A percentile compares a stretch with the other conserved stretches of the same genome.
Conservation (phyloP, 2,329 filamentous ascomycete genomes). For the Diaporthe amygdali region DNA sequence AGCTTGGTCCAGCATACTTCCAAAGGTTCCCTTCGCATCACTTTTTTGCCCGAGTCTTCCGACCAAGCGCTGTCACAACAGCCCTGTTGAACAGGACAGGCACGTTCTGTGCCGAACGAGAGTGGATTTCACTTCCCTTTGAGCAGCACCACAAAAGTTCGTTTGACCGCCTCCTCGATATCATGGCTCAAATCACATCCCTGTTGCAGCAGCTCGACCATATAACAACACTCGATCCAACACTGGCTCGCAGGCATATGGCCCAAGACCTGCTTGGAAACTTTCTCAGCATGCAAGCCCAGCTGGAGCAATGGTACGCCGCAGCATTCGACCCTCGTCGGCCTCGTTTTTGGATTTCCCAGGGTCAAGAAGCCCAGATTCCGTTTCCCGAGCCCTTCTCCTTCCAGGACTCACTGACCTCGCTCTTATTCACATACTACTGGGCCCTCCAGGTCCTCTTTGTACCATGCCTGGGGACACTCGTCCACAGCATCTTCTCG, state of each 20-base stretch:
- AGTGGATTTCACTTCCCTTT: constrained; percentile 60
- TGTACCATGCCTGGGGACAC: constrained; percentile 50
- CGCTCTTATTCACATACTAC: constrained; percentile 57
- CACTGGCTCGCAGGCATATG: constrained; percentile 46
- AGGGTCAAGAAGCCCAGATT: constrained; percentile 37
- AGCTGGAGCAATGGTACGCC: constrained; percentile 54
- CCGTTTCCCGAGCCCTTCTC: constrained; percentile 52
- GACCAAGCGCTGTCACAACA: constrained; percentile 52
- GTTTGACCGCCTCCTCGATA: constrained; percentile 59
- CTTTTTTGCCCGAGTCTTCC: constrained; percentile 61
- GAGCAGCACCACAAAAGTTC: constrained; percentile 54
- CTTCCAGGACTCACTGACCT: constrained; percentile 50
- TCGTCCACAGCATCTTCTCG: constrained; percentile 51
- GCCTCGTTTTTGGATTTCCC: constrained; percentile 45
- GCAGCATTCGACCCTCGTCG: constrained; percentile 35
- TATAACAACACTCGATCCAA: constrained; percentile 44
- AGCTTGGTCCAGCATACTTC: constrained; percentile 52
- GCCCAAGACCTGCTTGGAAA: constrained; percentile 54
- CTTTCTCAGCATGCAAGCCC: constrained; percentile 52
- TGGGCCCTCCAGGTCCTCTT: constrained; percentile 58
- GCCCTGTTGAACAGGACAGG: constrained; percentile 55
- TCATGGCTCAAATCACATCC: constrained; percentile 51
- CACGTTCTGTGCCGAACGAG: constrained; percentile 55
- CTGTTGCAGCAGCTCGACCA: constrained; percentile 52
- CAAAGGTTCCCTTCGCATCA: constrained; percentile 60